Evolutionary conservation across 805 yeast genomes (phyloP).

Genomic region (Limtongozyma cylindracea): DNA sequence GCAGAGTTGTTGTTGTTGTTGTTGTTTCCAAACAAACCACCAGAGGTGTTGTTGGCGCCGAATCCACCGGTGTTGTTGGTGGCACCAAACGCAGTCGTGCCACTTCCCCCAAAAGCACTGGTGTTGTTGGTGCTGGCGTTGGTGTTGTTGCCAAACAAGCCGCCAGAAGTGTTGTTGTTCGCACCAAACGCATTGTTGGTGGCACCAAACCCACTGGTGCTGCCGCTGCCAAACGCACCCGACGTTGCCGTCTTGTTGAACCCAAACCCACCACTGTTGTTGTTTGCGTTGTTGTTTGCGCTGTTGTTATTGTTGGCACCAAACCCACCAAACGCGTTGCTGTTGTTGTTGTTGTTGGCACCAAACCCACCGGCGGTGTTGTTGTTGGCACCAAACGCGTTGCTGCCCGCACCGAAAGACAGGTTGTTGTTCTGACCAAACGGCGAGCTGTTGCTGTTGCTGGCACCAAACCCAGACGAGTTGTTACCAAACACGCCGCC

Average conservation of each 20-base stretch:
- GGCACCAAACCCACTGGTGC: too few relatives aligned
- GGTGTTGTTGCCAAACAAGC: slow-evolving; percentile 3
- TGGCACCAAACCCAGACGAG: slow-evolving; percentile 6
- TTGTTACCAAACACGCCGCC: background rate
- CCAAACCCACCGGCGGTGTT: slow-evolving; percentile 6
- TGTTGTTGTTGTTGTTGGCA: slow-evolving; percentile 1
- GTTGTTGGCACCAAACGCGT: slow-evolving; percentile 1
- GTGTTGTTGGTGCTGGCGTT: too few relatives aligned
- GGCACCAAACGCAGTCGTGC: slow-evolving; percentile 8
- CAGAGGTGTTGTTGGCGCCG: background rate
- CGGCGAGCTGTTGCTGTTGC: too few relatives aligned
- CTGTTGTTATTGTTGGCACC: too few relatives aligned
- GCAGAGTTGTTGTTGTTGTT: slow-evolving; percentile 1
- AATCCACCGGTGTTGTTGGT: slow-evolving; percentile 2
- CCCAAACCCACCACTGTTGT: slow-evolving; percentile 1
- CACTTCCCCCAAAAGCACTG: slow-evolving; percentile 1
- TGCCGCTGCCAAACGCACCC: too few relatives aligned
- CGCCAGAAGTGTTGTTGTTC: slow-evolving; percentile 1
- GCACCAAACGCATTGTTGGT: too few relatives aligned
- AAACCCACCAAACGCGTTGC: slow-evolving; percentile 8
- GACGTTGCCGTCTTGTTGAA: too few relatives aligned
- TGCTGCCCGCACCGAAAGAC: background rate
- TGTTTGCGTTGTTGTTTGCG: slow-evolving; percentile 3
- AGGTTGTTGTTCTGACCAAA: too few relatives aligned
- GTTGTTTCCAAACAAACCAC: background rate